Base-by-base conservation (phyloP, 345 rosid genomes). In the Luvunga scandens region DNA sequence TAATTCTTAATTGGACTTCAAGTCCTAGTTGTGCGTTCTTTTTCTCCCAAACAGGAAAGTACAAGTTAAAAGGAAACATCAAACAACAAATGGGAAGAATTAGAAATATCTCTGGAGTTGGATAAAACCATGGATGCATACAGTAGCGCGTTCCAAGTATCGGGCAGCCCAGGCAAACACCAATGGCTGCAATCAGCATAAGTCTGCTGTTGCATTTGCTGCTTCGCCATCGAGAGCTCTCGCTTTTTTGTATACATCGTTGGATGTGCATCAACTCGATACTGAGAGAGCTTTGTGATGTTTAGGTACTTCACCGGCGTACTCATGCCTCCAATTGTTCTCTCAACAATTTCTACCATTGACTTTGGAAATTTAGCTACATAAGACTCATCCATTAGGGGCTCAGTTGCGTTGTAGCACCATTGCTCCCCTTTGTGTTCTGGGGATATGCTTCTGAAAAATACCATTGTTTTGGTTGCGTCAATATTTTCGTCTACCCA, bases 121-220 rank as follows among this genome's bases (percentile, higher is more conserved):
- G 83, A 78, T 14, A 81, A 33, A 48, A 78, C 76, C 74, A 88
- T 66, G 71, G 82, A 75, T 33, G 86, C 89, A 42, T 88, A 87
- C 24, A 88, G 25, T 6, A 88, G 85, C 27, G 30, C 70, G 71
- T 89, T 91, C 92, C 92, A 90, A 6, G 91, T 84, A 71, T 87
- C 94, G 12, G 92, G 92, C 19, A 90, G 72, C 38, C 91, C 93
- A 9, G 91, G 91, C 78, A 90, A 80, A 66, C 93, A 87, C 92
- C 91, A 87, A 60, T 90, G 94, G 81, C 87, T 87, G 83, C 92
- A 90, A 80, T 90, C 94, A 1, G 84, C 77, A 1, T 66, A 73
- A 42, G 55, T 10, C 55, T 77, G 62, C 5, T 79, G 85, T 21
- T 78, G 72, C 76, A 57, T 63, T 70, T 28, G 62, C 27, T 69